Evolutionary conservation across 441 rosid species (phyloP).

Genomic region (Adansonia gregorii): DNA sequence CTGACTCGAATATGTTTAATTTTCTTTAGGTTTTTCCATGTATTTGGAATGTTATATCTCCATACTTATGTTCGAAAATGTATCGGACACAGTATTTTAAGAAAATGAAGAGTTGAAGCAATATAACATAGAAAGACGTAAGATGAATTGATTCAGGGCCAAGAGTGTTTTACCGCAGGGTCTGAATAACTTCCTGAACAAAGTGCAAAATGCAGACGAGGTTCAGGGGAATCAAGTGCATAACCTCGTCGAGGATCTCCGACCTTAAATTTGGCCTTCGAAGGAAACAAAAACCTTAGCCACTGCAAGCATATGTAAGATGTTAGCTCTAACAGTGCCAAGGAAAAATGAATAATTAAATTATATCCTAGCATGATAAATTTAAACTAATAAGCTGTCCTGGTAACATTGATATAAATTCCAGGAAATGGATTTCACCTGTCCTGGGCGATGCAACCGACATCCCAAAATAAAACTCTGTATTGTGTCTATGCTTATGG

Average conservation of each 20-base stretch:
- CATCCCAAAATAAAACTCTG: conserved; percentile 74
- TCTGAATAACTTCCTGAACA: conserved; percentile 73
- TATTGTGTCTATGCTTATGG: conserved; percentile 62
- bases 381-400: no score
- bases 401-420: no score
- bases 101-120: no score
- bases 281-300: conserved; percentile 59
- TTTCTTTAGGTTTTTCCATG: no score
- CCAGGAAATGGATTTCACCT: conserved; percentile 38
- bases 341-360: background rate
- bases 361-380: no score
- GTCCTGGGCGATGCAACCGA: conserved; percentile 76
- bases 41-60: no score
- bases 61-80: no score
- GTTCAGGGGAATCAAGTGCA: conserved; percentile 63
- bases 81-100: no score
- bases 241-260: conserved; percentile 60
- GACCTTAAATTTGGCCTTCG: conserved; percentile 54
- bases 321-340: conserved; percentile 21
- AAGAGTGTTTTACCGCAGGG: conserved; percentile 61
- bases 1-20: no score
- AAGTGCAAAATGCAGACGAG: conserved; percentile 84
- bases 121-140: no score
- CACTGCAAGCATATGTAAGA: conserved; percentile 47
- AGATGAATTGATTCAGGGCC: background rate